Base-by-base conservation (phyloP, 2,329 filamentous ascomycete genomes). In the Diaporthe capsici region DNA sequence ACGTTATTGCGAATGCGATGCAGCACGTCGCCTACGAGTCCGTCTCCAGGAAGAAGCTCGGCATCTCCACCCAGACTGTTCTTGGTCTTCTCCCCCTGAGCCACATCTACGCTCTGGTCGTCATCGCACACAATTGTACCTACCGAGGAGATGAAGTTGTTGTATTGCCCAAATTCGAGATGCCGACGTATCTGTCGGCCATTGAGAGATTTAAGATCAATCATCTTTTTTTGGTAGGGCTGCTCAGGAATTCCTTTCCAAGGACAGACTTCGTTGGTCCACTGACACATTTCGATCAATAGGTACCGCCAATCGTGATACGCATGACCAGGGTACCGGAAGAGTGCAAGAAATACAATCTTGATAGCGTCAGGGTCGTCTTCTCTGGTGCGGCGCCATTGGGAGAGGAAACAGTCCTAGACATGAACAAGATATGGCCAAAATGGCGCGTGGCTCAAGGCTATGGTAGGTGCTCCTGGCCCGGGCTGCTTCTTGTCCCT, bases 251-350 rank as follows among this genome's bases (percentile, higher is more conserved):
- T 49, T 49, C 12, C 20, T 4, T 3, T 9, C 9, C 9, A 34
- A 28, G 17, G 63, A 34, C 31, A 13, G 31, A 13, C 9, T n/a
- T 31, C 22, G 6, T 17, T 13, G 28, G 28, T 51, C 10, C 60
- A 34, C 73, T 77, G 57, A 77, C 63, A 34, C 3, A 22, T n/a
- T 13, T 10, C 13, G 1, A 10, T 22, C 25, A 31, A 42, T 55
- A 92, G 90, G 92, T 97, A 0, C 95, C 95, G 9, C 95, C 95
- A 0, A 96, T 97, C 80, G 91, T 97, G 75, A 94, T 97, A 76
- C 88, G 91, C 76, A 90, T 97, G 87, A 87, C 93, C 34, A 94
- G 94, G 77, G 92, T 91, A 79, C 87, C 88, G 58, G 84, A 90
- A 0, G 78, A 90, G 0, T 89, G 92, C 78, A 86, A 89, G 28